Evolutionary conservation across 1,139 yeast species (phyloP), one percentile per base, ranked within the genome.

Genomic region (Hyphopichia buzzinii): DNA sequence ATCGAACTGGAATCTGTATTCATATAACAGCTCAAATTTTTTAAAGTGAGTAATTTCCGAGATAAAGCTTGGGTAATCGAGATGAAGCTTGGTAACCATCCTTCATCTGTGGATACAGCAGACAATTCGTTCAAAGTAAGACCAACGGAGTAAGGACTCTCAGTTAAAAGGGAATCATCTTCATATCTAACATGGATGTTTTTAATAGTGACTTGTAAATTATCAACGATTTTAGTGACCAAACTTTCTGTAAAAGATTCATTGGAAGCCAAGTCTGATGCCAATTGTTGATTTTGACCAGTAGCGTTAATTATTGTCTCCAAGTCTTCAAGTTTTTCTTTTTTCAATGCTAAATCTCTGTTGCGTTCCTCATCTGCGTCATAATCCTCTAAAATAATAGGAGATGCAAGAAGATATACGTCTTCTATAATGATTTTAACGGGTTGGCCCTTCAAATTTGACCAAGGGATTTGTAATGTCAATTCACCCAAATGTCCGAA

Each of bases 381-480:
- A 47, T 74, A 79, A 8, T 64, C 67, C 31, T 67, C 71, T 15
- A 69, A 59, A 14, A 73, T 58, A 13, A 74, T 79, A 1, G 98
- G 97, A 1, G 82, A 68, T 2, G 95, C 95, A 31, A 94, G 66
- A 30, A 94, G 57, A 52, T 83, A 89, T 8, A 89, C 92, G 57
- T 92, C 94, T 49, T 92, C 92, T 43, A 94, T 85, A n/a, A 79
- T 69, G 12, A 94, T 77, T 58, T 86, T 86, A 10, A 92, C 98
- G 0, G 99, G 98, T 52, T 90, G 87, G 19, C 87, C 83, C 52
- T 90, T 90, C 45, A 94, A 68, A 54, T 89, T 92, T 1, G 97
- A 84, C 97, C 98, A 94, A 0, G 99, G 98, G 29, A 94, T 92
- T 54, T 86, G 96, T 39, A 94, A 66, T 0, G 95, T 85, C 47